These are phyloP conservation scores for Skeletonema menzelii DNA, from an alignment of 108 stramenopile genomes.

Conservation along the genomic window DNA sequence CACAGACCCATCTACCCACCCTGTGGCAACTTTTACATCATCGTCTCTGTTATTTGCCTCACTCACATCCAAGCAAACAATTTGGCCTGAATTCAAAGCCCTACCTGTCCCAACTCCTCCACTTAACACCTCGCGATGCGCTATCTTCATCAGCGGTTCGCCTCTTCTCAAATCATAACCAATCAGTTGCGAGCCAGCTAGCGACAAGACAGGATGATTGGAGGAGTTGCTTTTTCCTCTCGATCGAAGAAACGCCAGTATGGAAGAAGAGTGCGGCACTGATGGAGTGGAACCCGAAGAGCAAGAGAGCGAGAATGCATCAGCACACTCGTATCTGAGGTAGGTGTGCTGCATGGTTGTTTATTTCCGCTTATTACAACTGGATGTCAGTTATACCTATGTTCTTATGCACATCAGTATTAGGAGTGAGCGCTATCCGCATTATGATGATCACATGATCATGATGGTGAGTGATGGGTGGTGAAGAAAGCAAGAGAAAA, in stretches of 20 bases:
- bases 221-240: slow-evolving; percentile 5
- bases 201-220: slow-evolving; percentile 52
- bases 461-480: no score
- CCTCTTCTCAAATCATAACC: slow-evolving; percentile 64
- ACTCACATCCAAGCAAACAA: slow-evolving; percentile 69
- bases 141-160: slow-evolving; percentile 60
- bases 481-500: no score
- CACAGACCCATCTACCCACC: slow-evolving; percentile 85
- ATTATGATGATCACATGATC: no score
- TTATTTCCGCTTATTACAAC: background rate
- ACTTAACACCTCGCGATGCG: slow-evolving; percentile 58
- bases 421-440: no score
- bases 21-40: slow-evolving; percentile 69
- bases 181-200: slow-evolving; percentile 67
- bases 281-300: slow-evolving; percentile 65
- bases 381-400: background rate
- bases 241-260: slow-evolving; percentile 57
- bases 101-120: slow-evolving; percentile 78
- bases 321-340: slow-evolving; percentile 89
- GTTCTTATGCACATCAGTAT: no score
- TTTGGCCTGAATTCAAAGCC: slow-evolving; percentile 70
- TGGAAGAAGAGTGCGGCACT: slow-evolving; percentile 59
- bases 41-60: background rate
- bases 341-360: slow-evolving; percentile 77
- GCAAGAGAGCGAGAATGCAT: slow-evolving; percentile 74